phyloP scores from a whole-genome alignment of 1,284 basidiomycete genomes.

The Irpex sp. region DNA sequence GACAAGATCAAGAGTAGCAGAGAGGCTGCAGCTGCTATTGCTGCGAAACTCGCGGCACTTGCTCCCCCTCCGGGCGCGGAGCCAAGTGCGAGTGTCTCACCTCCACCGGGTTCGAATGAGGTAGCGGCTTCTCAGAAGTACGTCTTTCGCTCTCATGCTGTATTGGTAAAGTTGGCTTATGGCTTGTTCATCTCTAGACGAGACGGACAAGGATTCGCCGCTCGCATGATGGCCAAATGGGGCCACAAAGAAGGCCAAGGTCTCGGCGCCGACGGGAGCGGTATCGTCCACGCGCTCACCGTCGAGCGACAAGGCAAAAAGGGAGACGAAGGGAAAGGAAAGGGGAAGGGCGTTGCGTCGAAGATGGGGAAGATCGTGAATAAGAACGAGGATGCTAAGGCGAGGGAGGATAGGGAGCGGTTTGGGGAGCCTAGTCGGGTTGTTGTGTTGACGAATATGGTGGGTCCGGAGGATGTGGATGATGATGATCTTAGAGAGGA shows the following conservation, averaged over 20 bases:
- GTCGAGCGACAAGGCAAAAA: slow-evolving; percentile 53
- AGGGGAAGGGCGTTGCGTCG: slow-evolving; percentile 32
- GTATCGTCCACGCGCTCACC: slow-evolving; percentile 84
- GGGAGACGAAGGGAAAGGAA: slow-evolving; percentile 24
- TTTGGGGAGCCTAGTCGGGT: slow-evolving; percentile 89
- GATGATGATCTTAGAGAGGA: slow-evolving; percentile 86
- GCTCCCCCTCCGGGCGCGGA: slow-evolving; percentile 29
- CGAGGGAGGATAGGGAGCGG: slow-evolving; percentile 68
- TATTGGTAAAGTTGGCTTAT: not conserved
- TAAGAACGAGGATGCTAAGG: slow-evolving; percentile 74
- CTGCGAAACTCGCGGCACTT: slow-evolving; percentile 63
- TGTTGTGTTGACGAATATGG: slow-evolving; percentile 85
- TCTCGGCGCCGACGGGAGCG: slow-evolving; percentile 77
- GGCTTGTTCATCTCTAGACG: slow-evolving; percentile 33
- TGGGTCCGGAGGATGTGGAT: slow-evolving; percentile 74
- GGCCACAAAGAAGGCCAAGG: slow-evolving; percentile 93
- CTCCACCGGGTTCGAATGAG: slow-evolving; percentile 31
- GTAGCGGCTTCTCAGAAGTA: slow-evolving; percentile 28
- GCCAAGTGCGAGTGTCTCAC: slow-evolving; percentile 16
- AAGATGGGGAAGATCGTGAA: slow-evolving; percentile 87
- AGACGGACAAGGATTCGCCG: slow-evolving; percentile 71
- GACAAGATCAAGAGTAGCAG: slow-evolving; percentile 53
- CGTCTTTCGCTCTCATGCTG: slow-evolving; percentile 9
- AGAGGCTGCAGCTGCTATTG: slow-evolving; percentile 79
- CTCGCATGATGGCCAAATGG: slow-evolving; percentile 88